Evolutionary conservation across 441 rosid genomes (phyloP).

Genomic region (Populus hybrid): DNA sequence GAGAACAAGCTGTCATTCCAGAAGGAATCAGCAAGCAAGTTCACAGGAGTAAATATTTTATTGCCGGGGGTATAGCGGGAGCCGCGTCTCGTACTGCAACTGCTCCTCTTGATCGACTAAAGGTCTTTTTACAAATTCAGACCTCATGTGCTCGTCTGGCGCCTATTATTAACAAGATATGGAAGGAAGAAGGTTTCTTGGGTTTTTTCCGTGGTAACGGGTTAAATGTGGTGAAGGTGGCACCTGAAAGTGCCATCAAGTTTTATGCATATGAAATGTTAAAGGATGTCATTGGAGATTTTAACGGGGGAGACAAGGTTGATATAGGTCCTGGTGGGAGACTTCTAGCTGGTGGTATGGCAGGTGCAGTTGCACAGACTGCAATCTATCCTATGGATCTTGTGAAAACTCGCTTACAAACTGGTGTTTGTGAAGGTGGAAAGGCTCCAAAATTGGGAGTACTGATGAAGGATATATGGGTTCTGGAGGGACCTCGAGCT

Average conservation of each 20-base stretch:
- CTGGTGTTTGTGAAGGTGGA: conserved; percentile 64
- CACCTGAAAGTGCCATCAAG: conserved; percentile 98
- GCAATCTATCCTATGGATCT: conserved; percentile 90
- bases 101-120: conserved; percentile 90
- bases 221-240: conserved; percentile 85
- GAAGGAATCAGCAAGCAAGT: conserved; percentile 90
- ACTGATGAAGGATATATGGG: conserved; percentile 75
- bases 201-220: conserved; percentile 97
- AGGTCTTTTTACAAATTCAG: conserved; percentile 89
- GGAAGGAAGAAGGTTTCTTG: conserved; percentile 62
- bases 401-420: conserved; percentile 89
- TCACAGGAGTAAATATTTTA: conserved; percentile 62
- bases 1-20: conserved; percentile 93
- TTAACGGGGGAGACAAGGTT: conserved; percentile 45
- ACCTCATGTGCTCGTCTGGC: conserved; percentile 48
- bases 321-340: conserved; percentile 70
- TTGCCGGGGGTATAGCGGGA: conserved; percentile 96
- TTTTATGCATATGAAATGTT: conserved; percentile 85
- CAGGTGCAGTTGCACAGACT: conserved; percentile 92
- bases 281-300: conserved; percentile 51
- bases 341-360: conserved; percentile 87
- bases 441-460: conserved; percentile 57
- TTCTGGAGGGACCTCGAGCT: conserved; percentile 90
- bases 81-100: conserved; percentile 97
- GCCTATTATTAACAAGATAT: conserved; percentile 70